Evolutionary conservation across 2,329 filamentous ascomycete genomes (phyloP).

Genomic region (Pestalotiopsis fici): DNA sequence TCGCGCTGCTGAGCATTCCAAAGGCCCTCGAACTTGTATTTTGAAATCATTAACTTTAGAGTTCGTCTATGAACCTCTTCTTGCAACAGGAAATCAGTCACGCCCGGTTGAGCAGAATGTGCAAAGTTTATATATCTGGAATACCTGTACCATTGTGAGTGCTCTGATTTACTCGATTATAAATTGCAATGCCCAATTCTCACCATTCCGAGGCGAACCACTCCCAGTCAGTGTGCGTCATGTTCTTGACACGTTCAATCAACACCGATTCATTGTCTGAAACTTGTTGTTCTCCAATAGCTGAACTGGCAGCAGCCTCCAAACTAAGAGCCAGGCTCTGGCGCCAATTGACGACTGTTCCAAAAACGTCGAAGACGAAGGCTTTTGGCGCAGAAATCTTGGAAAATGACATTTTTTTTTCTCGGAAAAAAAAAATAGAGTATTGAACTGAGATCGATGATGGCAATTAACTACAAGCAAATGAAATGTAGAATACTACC

Average conservation of each 20-base stretch:
- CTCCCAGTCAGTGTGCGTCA: conserved; percentile 53
- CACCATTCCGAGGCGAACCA: conserved; percentile 61
- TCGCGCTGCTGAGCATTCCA: conserved; percentile 59
- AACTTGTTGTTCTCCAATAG: conserved; percentile 35
- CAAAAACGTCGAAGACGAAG: conserved; percentile 61
- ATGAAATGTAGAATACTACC: no score
- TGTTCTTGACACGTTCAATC: conserved; percentile 39
- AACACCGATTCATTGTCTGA: conserved; percentile 41
- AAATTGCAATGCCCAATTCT: conserved; percentile 7
- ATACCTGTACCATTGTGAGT: not conserved
- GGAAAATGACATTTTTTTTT: not conserved
- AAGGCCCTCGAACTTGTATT: conserved; percentile 49
- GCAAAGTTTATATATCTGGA: conserved; percentile 54
- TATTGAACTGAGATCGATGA: not conserved
- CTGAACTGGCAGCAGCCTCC: conserved; percentile 35
- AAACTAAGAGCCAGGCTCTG: conserved; percentile 53
- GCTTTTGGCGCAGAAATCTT: conserved; percentile 32
- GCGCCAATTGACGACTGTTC: conserved; percentile 67
- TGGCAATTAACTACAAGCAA: no score
- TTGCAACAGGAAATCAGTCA: conserved; percentile 49
- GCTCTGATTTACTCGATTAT: no score
- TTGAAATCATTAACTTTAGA: conserved; percentile 46
- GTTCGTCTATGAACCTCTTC: conserved; percentile 60
- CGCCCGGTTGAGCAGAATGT: conserved; percentile 31
- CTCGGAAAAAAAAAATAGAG: not conserved